These are phyloP conservation scores for Cryptococcus wingfieldii DNA, from an alignment of 1,284 basidiomycete species.

Conservation along the genomic window DNA sequence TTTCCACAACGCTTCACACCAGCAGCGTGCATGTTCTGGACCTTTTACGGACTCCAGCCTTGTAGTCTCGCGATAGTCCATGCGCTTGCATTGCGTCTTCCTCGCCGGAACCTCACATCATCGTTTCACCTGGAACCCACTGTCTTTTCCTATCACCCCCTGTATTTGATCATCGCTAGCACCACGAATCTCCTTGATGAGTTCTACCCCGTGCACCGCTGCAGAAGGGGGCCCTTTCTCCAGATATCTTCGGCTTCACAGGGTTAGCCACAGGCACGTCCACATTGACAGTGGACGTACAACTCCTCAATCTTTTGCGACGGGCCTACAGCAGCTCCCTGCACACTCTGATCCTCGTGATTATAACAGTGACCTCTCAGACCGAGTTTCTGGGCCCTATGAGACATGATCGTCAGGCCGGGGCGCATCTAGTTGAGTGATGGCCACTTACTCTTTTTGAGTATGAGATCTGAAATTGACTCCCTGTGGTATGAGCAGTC, in stretches of 20 bases:
- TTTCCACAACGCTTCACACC: too few relatives aligned
- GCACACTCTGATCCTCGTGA: slow-evolving; percentile 40
- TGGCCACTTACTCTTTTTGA: slow-evolving; percentile 30
- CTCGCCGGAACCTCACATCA: neutral
- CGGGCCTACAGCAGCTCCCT: slow-evolving; percentile 41
- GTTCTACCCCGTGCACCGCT: slow-evolving; percentile 30
- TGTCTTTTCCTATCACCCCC: slow-evolving; percentile 17
- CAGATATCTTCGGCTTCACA: slow-evolving; percentile 16
- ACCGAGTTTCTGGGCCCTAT: slow-evolving; percentile 34
- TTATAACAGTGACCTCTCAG: slow-evolving; percentile 44
- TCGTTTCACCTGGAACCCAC: slow-evolving; percentile 23
- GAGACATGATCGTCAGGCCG: neutral
- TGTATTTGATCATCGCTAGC: slow-evolving; percentile 26
- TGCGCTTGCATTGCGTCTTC: too few relatives aligned
- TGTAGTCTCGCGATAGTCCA: too few relatives aligned
- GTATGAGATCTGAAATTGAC: slow-evolving; percentile 39
- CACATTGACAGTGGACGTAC: slow-evolving; percentile 7
- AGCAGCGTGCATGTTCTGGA: too few relatives aligned
- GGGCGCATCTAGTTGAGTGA: neutral
- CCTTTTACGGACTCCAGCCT: too few relatives aligned
- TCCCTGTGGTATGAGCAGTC: slow-evolving; percentile 18
- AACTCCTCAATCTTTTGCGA: slow-evolving; percentile 35
- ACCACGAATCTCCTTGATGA: slow-evolving; percentile 25
- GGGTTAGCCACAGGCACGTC: too few relatives aligned
- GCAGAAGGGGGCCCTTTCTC: slow-evolving; percentile 34